Evolutionary conservation across 345 rosid genomes (phyloP), one percentile per base, ranked within the genome.

Genomic region (Physaria fendleri): DNA sequence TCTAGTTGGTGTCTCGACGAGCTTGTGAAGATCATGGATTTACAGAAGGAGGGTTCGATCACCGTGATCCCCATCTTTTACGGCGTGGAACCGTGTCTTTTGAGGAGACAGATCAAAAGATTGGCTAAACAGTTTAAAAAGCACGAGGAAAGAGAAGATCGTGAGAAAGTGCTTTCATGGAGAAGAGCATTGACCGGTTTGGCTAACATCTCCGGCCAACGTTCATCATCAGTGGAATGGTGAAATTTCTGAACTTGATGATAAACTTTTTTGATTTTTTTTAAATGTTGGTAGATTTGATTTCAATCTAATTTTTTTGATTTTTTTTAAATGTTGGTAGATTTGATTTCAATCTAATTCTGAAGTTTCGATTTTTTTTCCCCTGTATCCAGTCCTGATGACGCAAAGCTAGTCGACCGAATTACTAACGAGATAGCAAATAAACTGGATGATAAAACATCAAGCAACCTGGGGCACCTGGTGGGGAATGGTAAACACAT

Each of bases 51-150:
- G 3, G 32, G 44, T 1, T 20, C 12, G 1, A 32, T 65, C 24
- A 35, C 42, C n/a, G 78, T 70, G 2, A 37, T 74, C 3, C 78
- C 75, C 0, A 27, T 69, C 40, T 74, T 74, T 71, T 52, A 64
- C 58, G 38, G 32, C 5, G 65, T 74, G 2, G 49, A 65, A 3
- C 78, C 78, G 2, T 55, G 62, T 2, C 35, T 54, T 1, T n/a
- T 56, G 0, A 57, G 65, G 54, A 12, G 71, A 0, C 75, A 71
- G 30, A 45, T 0, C 10, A 67, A 34, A 17, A 5, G 22, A 8
- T 55, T 75, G 34, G 63, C 35, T 4, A 11, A 38, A 10, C 66
- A 69, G 6, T 75, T 75, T 4, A 1, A 49, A 49, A 56, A 71
- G 13, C 73, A 61, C 45, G 54, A 62, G 24, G 18, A 0, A 21